Base-by-base conservation (phyloP, 1,284 basidiomycete species). In the Phellopilus nigrolimitatus region DNA sequence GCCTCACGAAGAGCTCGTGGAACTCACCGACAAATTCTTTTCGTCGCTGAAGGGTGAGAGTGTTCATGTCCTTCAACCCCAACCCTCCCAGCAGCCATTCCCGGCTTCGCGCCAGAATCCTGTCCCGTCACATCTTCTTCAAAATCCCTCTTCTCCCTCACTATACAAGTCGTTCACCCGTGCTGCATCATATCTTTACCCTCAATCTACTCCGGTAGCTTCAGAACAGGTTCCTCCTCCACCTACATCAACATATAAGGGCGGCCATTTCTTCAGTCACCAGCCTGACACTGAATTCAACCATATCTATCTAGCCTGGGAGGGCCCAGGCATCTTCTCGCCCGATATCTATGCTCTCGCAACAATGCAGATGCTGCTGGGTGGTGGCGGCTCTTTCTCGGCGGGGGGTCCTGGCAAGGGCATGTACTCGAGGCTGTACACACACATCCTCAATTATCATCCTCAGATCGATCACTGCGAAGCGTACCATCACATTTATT, bases 401-500 rank as follows among this genome's bases (percentile, higher is more conserved):
- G 95, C 95, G 15, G 89, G 93, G 58, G 95, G 95, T 2, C 95
- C 95, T 1, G 95, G 95, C 38, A 99, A 99, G 73, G 97, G 95
- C 61, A 98, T 99, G 94, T 98, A 97, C 75, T 94, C 92, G 33
- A 87, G 95, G 15, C 72, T 98, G 47, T 98, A 98, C 74, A 95
- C 93, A n/a, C 88, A 95, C 65, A 93, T 99, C 59, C 82, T 99
- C 56, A 97, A 98, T 66, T 88, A 92, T 64, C 91, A 92, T 71
- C 84, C 94, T 55, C 86, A 92, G 62, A 82, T 99, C 63, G 95
- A 99, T 70, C 91, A 94, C 68, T 97, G 95, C 68, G 87, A 91
- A n/a, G 89, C 92, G 24, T 97, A 97, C 84, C 93, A 98, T 67
- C 95, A 98, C 70, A 95, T 95, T 64, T 99, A 98, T 71, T 84